Evolutionary conservation across 2,329 filamentous ascomycete species (phyloP), one percentile per base, ranked within the genome.

Genomic region (Aspergillus sclerotialis): DNA sequence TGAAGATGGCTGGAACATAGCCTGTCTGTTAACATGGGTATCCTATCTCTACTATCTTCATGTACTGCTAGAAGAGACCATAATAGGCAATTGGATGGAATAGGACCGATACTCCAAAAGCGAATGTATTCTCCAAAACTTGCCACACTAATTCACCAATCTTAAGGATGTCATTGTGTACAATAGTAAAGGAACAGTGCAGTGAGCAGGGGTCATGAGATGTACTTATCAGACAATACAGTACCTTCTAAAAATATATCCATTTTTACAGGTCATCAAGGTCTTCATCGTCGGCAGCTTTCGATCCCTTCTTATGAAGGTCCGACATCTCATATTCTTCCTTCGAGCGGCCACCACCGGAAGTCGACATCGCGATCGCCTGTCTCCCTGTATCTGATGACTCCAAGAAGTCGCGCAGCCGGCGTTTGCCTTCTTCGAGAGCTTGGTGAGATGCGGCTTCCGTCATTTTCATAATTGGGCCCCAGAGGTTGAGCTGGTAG

Each of bases 391-490:
- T 83, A 49, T 94, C 87, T n/a, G 81, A 86, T 50, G 76, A 82
- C 65, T 89, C 85, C 38, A 96, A 72, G 53, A 95, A 95, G 19
- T 94, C 87, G 15, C 90, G 78, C 30, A 96, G 75, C 50, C 84
- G 82, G 67, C 92, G 83, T 69, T 94, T 95, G 56, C 86, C 85
- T 47, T 98, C 87, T 49, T 94, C 87, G 18, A 94, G 54, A 6
- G 85, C 92, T 65, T 98, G 92, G 43, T 75, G 73, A 30, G 79
- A 82, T 4, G 92, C 92, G 10, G 92, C 92, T 49, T 92, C 92
- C 46, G 79, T 77, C 86, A 98, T 95, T 56, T 93, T 88, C 49
- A 93, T 71, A 72, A 98, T 96, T 0, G 92, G 92, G 1, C 92
- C 92, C 67, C 94, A 89, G 11, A 98, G 78, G 59, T 96, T 96